Base-by-base conservation (phyloP, 2,329 filamentous ascomycete species). In the Trichoderma afroharzianum region DNA sequence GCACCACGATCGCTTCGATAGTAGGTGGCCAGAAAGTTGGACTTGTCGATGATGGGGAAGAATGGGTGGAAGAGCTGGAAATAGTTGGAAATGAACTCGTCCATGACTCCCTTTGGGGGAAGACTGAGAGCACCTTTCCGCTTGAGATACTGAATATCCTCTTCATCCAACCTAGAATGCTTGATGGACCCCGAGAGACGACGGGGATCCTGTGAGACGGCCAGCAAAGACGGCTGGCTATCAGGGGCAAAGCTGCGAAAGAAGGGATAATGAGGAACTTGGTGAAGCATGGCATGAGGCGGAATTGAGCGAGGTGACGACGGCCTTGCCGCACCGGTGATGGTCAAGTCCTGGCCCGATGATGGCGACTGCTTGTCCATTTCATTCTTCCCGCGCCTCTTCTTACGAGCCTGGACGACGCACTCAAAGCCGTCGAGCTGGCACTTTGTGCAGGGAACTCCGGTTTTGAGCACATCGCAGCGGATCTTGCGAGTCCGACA, bases 381-480 rank as follows among this genome's bases (percentile, higher is more conserved):
- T 63, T 64, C 73, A 33, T 59, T 57, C 66, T 59, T 72, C 39
- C 53, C 68, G 12, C 64, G 58, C 32, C 70, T 15, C 66, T 72
- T 69, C 70, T 76, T 74, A 3, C 74, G 73, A 12, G 75, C 74
- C 33, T 72, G 68, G 36, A 74, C 70, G 18, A 68, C 36, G 67
- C 75, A 76, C 2, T 75, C 71, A 7, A 75, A 63, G n/a, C 70
- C 67, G 55, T 74, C 73, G 4, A 74, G 67, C 6, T 64, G 68
- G 57, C 75, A 81, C 77, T 74, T 79, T 74, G 79, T 76, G 67
- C 75, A 81, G 68, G 76, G 74, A 24, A 73, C 53, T 7, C 75
- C 74, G 64, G 68, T 72, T 32, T 57, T 73, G 74, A 76, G 73
- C 50, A 74, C 63, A 75, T 78, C 76, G 70, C 70, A 82, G 76